Evolutionary conservation across 2,329 filamentous ascomycete species (phyloP).

Genomic region (Juglanconis sp.): DNA sequence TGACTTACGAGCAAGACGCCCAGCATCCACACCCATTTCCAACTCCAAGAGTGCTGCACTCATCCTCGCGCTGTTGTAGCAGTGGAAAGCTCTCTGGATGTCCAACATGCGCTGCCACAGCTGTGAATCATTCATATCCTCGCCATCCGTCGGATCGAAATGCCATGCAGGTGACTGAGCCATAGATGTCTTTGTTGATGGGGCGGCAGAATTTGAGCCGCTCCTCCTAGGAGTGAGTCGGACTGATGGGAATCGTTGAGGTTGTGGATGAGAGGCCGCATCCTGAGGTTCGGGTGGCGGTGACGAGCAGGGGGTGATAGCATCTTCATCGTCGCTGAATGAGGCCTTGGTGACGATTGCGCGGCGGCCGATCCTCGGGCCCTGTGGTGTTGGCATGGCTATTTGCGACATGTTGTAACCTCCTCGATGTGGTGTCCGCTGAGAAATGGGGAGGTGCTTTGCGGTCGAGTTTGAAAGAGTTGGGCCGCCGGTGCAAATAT

Average conservation of each 20-base stretch:
- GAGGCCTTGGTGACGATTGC: conserved; percentile 17
- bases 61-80: conserved; percentile 43
- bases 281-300: conserved; percentile 13
- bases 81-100: conserved; percentile 38
- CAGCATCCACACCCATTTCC: conserved; percentile 30
- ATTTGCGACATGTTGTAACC: not conserved
- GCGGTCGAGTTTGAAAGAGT: not conserved
- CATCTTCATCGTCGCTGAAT: conserved; percentile 21
- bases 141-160: conserved; percentile 25
- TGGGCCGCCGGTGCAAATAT: not conserved
- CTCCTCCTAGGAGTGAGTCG: not conserved
- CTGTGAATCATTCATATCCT: conserved; percentile 31
- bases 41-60: conserved; percentile 38
- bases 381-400: conserved; percentile 1
- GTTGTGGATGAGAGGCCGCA: not conserved
- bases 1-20: conserved; percentile 34
- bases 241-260: not conserved
- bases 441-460: not conserved
- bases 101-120: conserved; percentile 42
- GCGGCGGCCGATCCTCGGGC: not conserved
- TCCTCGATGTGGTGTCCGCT: not conserved
- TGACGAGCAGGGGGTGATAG: conserved; percentile 19
- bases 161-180: conserved; percentile 9
- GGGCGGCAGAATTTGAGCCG: not conserved
- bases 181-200: conserved; percentile 3